Conservation (phyloP, 2,329 filamentous ascomycete species). For the Sporothrix mexicana region DNA sequence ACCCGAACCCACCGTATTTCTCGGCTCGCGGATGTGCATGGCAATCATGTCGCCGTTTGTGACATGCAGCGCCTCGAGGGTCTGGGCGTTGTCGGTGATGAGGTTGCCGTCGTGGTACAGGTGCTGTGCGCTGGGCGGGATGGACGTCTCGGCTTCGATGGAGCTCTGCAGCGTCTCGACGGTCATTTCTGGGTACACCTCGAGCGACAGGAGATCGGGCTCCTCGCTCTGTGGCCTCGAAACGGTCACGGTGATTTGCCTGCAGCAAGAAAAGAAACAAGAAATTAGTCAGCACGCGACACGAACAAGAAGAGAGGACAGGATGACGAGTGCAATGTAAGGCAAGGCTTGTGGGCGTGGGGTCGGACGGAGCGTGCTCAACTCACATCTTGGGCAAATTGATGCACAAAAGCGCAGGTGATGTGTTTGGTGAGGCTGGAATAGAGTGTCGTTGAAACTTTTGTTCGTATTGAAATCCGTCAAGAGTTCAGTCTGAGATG, state of each 20-base stretch:
- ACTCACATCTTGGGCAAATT: conserved; percentile 31
- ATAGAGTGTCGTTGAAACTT: background rate
- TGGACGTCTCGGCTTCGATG: conserved; percentile 80
- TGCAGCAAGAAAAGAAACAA: conserved; percentile 48
- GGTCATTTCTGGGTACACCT: conserved; percentile 82
- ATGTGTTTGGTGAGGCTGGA: background rate
- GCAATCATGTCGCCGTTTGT: conserved; percentile 91
- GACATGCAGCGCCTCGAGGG: conserved; percentile 80
- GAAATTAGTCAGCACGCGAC: conserved; percentile 11
- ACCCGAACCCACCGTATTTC: background rate
- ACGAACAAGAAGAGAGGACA: background rate
- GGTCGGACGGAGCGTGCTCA: background rate
- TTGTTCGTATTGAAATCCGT: background rate
- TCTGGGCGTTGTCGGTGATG: conserved; percentile 77
- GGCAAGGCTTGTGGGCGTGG: background rate
- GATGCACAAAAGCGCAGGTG: background rate
- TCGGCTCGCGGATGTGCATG: conserved; percentile 71
- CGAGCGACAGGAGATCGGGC: conserved; percentile 78
- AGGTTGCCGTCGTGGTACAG: conserved; percentile 90
- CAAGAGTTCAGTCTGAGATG: background rate
- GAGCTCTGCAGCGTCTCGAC: conserved; percentile 85
- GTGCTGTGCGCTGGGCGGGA: conserved; percentile 75
- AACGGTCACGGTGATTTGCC: conserved; percentile 88
- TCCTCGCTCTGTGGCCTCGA: conserved; percentile 74
- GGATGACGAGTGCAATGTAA: background rate